Base-by-base conservation (phyloP, 2,329 filamentous ascomycete genomes). In the Tolypocladium sp. region DNA sequence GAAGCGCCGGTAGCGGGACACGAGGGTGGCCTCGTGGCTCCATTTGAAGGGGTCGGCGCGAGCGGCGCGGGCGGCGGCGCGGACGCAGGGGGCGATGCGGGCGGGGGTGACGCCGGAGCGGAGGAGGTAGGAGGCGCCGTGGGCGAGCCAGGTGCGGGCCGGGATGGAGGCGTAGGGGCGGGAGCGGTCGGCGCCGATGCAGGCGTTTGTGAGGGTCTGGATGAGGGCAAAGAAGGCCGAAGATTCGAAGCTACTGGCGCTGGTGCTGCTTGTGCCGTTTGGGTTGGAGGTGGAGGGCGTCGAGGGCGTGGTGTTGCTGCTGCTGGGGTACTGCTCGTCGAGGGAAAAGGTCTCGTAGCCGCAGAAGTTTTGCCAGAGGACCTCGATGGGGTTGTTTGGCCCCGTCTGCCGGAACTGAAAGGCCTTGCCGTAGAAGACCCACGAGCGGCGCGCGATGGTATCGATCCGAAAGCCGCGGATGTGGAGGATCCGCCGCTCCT, bases 161-260 rank as follows among this genome's bases (percentile, higher is more conserved):
- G 68, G 58, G 15, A 73, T 59, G 27, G 58, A 62, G 12, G 61
- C 60, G 54, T 72, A 69, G 2, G 62, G 59, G 2, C 68, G 62
- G 30, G 64, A 60, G 22, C 69, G 68, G 52, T 70, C 68, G 33
- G 63, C 64, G 44, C 69, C 66, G 22, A 69, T 61, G 56, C 68
- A 70, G 2, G 62, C 71, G 53, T 74, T 74, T 25, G 70, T 69
- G 6, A 74, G 67, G 3, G 70, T 73, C 33, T 74, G 71, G 5
- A 69, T 63, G 13, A 73, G 62, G 1, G 71, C 72, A 33, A 69
- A 69, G 56, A 74, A 70, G 12, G 69, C 67, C 8, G 69, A 62
- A 3, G 46, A 22, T 22, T 58, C 49, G 38, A 55, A 55, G 22
- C 17, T 68, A 64, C 40, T 30, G 9, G 54, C 52, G 54, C 12